phyloP scores from a whole-genome alignment of 768 basidiomycete genomes.

The Lactarius evosmus region DNA sequence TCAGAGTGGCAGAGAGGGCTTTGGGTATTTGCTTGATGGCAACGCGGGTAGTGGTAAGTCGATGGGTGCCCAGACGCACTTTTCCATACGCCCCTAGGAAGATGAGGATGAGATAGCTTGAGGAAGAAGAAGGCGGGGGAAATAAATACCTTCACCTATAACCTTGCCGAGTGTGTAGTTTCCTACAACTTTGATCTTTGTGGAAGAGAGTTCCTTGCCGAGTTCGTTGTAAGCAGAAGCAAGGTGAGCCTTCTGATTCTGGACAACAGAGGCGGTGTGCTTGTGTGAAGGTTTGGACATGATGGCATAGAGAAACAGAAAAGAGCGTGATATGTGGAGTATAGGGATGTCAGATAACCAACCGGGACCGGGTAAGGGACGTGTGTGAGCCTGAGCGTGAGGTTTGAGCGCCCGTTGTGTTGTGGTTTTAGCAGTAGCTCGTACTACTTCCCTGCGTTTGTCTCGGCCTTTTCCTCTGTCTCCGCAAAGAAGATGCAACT shows the following conservation, averaged over 20 bases:
- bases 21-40: constrained; percentile 99
- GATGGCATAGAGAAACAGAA: constrained; percentile 25
- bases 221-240: constrained; percentile 96
- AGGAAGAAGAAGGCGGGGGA: constrained; percentile 10
- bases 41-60: constrained; percentile 85
- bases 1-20: constrained; percentile 83
- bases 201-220: constrained; percentile 90
- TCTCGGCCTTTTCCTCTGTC: neutral
- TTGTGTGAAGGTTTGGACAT: constrained; percentile 30
- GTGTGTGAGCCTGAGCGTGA: constrained; percentile 7
- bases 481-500: neutral
- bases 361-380: neutral
- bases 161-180: constrained; percentile 92
- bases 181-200: constrained; percentile 86
- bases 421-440: neutral
- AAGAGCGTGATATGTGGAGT: constrained; percentile 24
- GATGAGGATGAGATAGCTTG: constrained; percentile 7
- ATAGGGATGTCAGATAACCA: constrained; percentile 27
- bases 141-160: constrained; percentile 83
- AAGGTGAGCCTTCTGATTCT: constrained; percentile 83
- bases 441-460: neutral
- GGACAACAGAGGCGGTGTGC: constrained; percentile 34
- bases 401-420: constrained; percentile 15
- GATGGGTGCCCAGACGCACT: constrained; percentile 91
- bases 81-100: constrained; percentile 87